Conservation (phyloP, 768 basidiomycete genomes). For the Rubroboletus satanas region DNA sequence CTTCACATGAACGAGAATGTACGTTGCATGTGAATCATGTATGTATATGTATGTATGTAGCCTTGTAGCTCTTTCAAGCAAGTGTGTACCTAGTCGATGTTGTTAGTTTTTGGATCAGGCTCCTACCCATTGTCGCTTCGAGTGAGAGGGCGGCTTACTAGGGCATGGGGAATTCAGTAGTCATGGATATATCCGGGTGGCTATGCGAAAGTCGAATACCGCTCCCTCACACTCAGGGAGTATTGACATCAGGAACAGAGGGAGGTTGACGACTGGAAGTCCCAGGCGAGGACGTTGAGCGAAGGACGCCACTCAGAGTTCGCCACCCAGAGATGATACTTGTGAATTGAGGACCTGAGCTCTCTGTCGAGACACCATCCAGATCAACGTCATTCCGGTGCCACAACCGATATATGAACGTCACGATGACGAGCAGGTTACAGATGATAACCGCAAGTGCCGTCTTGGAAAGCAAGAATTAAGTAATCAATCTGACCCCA, state of each 20-base stretch:
- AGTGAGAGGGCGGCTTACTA: too few relatives aligned
- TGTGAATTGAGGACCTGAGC: neutral
- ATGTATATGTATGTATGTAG: neutral
- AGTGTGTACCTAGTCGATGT: neutral
- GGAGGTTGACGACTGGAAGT: neutral
- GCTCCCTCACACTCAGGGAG: too few relatives aligned
- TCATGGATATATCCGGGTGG: too few relatives aligned
- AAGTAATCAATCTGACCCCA: neutral
- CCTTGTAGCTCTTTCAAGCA: neutral
- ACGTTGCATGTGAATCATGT: neutral
- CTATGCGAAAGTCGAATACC: too few relatives aligned
- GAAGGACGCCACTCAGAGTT: neutral
- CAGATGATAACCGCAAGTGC: conserved; percentile 12
- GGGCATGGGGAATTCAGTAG: too few relatives aligned
- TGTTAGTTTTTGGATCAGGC: neutral
- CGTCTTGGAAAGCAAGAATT: conserved; percentile 1
- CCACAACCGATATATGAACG: conserved; percentile 6
- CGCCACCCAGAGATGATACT: neutral
- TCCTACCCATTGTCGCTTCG: too few relatives aligned
- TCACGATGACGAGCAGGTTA: conserved; percentile 10
- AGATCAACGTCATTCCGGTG: neutral
- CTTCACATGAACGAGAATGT: neutral
- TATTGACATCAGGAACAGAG: neutral
- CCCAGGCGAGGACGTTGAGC: neutral
- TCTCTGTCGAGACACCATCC: neutral